A percentile compares a stretch with the other conserved stretches of the same genome.
phyloP scores from a whole-genome alignment of 2,329 filamentous ascomycete genomes.

The Xylaria sp. region DNA sequence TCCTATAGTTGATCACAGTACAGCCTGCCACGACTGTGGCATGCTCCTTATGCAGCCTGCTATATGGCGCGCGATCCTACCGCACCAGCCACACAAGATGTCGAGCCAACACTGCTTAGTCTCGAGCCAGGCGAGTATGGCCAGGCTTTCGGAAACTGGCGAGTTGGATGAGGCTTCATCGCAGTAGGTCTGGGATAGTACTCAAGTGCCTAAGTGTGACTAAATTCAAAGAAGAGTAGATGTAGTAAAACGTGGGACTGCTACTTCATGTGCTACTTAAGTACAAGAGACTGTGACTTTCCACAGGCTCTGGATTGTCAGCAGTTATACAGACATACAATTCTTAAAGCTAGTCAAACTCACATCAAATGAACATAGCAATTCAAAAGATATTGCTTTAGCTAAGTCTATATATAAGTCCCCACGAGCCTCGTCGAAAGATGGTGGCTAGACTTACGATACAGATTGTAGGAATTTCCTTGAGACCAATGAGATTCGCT shows the following conservation, averaged over 20 bases:
- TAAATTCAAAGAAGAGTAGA: constrained; percentile 1
- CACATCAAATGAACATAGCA: background rate
- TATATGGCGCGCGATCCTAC: constrained; percentile 41
- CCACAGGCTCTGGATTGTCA: background rate
- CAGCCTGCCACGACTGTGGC: constrained; percentile 11
- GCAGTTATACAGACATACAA: background rate
- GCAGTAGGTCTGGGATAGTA: constrained; percentile 44
- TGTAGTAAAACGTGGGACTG: background rate
- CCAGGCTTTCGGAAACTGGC: constrained; percentile 32
- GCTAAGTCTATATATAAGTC: constrained; percentile 1
- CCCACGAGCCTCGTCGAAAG: background rate
- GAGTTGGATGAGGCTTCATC: constrained; percentile 34
- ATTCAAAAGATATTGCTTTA: background rate
- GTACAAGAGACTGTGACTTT: background rate
- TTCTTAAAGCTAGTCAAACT: background rate
- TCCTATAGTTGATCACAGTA: constrained; percentile 46
- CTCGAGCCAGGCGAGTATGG: constrained; percentile 33
- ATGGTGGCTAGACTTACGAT: too few relatives aligned
- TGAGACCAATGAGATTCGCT: too few relatives aligned
- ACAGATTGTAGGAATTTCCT: too few relatives aligned
- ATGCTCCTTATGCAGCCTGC: constrained; percentile 34
- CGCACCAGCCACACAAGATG: constrained; percentile 36
- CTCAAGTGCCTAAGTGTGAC: background rate
- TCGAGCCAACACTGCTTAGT: constrained; percentile 38
- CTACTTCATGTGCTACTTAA: background rate